A percentile compares a stretch with the other conserved stretches of the same genome.
Conservation (phyloP, 495 filamentous ascomycete genomes). For the Lepraria neglecta region DNA sequence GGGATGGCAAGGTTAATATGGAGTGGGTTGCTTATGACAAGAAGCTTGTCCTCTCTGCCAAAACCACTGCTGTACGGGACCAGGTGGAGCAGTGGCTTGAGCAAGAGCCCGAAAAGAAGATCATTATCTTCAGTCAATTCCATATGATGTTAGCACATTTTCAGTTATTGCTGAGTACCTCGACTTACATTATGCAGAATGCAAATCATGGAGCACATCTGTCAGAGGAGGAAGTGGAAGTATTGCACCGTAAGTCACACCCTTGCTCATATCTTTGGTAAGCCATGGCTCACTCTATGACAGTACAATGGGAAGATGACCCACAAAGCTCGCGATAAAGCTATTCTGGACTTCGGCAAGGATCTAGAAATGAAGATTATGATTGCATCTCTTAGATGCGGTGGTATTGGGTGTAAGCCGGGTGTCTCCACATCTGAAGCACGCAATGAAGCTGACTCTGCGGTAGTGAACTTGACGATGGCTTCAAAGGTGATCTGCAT, state of each 20-base stretch:
- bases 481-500: slow-evolving; percentile 53
- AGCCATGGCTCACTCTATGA: not conserved
- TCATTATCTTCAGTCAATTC: slow-evolving; percentile 43
- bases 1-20: slow-evolving; percentile 4
- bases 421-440: too few species aligned
- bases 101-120: slow-evolving; percentile 32
- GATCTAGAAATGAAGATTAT: slow-evolving; percentile 33
- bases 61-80: slow-evolving; percentile 20
- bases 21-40: slow-evolving; percentile 29
- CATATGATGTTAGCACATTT: slow-evolving; percentile 21
- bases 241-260: slow-evolving; percentile 27
- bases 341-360: slow-evolving; percentile 32
- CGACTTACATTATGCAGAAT: slow-evolving; percentile 27
- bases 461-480: slow-evolving; percentile 45
- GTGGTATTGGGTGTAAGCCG: slow-evolving; percentile 32
- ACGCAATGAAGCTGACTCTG: slow-evolving; percentile 9
- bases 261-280: not conserved
- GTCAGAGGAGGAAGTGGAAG: slow-evolving; percentile 28
- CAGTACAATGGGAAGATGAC: slow-evolving; percentile 36
- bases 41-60: slow-evolving; percentile 19
- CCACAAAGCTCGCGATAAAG: slow-evolving; percentile 27
- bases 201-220: slow-evolving; percentile 31
- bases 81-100: slow-evolving; percentile 35
- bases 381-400: slow-evolving; percentile 42
- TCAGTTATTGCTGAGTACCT: not conserved